A percentile compares a stretch with the other conserved stretches of the same genome.
Evolutionary conservation across 2,329 filamentous ascomycete genomes (phyloP).

Genomic region (Colletotrichum melonis): DNA sequence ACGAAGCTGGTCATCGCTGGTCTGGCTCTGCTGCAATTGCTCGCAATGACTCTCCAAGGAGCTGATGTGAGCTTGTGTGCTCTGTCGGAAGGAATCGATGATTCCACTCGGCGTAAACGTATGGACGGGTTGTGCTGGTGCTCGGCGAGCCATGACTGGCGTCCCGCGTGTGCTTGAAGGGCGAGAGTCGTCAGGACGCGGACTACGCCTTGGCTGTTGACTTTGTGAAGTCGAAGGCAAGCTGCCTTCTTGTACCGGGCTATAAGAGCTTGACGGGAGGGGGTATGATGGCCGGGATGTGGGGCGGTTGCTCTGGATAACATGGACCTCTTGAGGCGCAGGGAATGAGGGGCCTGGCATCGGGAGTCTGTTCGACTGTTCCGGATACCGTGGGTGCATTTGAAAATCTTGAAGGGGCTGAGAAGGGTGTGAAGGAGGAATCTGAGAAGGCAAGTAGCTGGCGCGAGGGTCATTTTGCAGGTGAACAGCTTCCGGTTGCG

Average conservation of each 20-base stretch:
- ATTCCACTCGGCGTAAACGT: constrained; percentile 25
- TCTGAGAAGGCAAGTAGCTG: constrained; percentile 12
- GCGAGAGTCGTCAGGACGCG: constrained; percentile 24
- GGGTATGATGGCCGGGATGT: constrained; percentile 19
- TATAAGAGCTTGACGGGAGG: constrained; percentile 23
- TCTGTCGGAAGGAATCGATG: constrained; percentile 29
- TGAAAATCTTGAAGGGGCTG: constrained; percentile 19
- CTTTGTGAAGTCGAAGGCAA: constrained; percentile 19
- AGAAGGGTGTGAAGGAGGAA: neutral
- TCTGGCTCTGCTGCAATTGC: constrained; percentile 13
- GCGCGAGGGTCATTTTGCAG: constrained; percentile 10
- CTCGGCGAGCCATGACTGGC: constrained; percentile 28
- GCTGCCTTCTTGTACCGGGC: constrained; percentile 19
- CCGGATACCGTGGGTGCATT: constrained; percentile 22
- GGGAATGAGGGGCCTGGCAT: constrained; percentile 2
- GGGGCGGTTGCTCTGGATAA: constrained; percentile 27
- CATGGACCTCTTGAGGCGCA: constrained; percentile 24
- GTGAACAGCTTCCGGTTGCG: constrained; percentile 8
- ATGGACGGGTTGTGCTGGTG: constrained; percentile 19
- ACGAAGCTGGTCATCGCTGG: constrained; percentile 4
- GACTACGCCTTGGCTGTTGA: constrained; percentile 27
- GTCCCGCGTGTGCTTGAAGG: constrained; percentile 23
- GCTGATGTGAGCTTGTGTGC: constrained; percentile 3
- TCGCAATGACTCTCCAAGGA: constrained; percentile 21
- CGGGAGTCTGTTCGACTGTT: constrained; percentile 17